Percentiles rank a stretch among this genome's conserved stretches.
Conservation (phyloP, 805 yeast species). For the Candida pseudofarinosa region DNA sequence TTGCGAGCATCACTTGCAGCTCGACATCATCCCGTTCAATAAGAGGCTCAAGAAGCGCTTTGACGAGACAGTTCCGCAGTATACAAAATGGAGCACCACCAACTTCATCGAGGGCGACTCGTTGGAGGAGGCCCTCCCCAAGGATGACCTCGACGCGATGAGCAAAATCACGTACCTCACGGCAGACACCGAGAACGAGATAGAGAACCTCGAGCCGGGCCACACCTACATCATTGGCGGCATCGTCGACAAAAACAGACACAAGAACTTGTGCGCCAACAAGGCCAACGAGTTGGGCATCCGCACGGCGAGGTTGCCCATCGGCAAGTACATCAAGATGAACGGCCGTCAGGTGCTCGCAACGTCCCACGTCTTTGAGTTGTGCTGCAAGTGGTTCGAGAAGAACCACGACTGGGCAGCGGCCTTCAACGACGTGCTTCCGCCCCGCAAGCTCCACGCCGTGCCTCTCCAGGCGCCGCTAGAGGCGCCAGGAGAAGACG, state of each 20-base stretch:
- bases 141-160: constrained; percentile 22
- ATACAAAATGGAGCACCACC: constrained; percentile 66
- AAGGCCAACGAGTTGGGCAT: constrained; percentile 77
- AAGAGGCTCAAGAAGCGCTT: constrained; percentile 65
- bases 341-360: constrained; percentile 88
- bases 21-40: constrained; percentile 62
- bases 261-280: constrained; percentile 71
- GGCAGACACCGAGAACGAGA: constrained; percentile 76
- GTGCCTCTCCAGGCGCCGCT: no score
- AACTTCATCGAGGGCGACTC: constrained; percentile 39
- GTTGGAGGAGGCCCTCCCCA: constrained; percentile 25
- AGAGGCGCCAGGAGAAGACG: no score
- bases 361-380: constrained; percentile 91
- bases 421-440: constrained; percentile 85
- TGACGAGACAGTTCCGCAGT: constrained; percentile 55
- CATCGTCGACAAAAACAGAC: constrained; percentile 91
- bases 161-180: constrained; percentile 63
- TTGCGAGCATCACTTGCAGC: constrained; percentile 51
- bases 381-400: constrained; percentile 78
- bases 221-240: constrained; percentile 89
- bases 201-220: constrained; percentile 62
- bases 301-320: constrained; percentile 75
- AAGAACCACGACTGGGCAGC: constrained; percentile 67
- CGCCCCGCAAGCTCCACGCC: constrained; percentile 58
- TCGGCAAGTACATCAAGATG: constrained; percentile 75